Evolutionary conservation across 768 basidiomycete species (phyloP), one percentile per base, ranked within the genome.

Genomic region (Leucogyrophana mollusca): DNA sequence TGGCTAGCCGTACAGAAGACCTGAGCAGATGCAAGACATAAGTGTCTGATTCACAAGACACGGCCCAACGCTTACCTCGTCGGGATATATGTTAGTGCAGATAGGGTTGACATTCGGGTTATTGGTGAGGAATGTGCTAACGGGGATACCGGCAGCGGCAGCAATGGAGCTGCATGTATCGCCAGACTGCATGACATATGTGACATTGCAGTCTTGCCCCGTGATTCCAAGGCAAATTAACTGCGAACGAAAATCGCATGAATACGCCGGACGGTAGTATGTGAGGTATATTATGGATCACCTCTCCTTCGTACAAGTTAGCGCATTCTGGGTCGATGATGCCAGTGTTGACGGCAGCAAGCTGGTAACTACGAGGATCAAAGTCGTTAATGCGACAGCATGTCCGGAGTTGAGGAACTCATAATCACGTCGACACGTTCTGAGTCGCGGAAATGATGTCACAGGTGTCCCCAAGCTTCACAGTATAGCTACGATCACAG

Each of bases 391-490:
- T n/a, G n/a, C n/a, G n/a, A n/a, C n/a, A n/a, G n/a, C n/a, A n/a
- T n/a, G n/a, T n/a, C n/a, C n/a, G n/a, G n/a, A n/a, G n/a, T 8
- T 9, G 9, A 5, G 5, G 17, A 16, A 67, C 80, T n/a, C n/a
- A n/a, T n/a, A n/a, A n/a, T 41, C 52, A 86, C 83, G 82, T 82
- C 32, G 84, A 85, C 51, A 76, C 79, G 43, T 80, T 76, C 56
- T 83, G 54, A 16, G 73, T 60, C 27, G 77, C 75, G 53, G 82
- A 87, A 62, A 90, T 88, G 46, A 50, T 56, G 64, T 88, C 82
- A 60, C 87, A 90, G 47, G 73, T 77, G 58, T 87, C 82, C 25
- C 79, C 79, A 5, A 58, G 55, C 49, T 66, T 55, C 43, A 89
- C 73, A 41, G 77, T 83, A 59, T 82, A 82, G 16, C 59, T 73